Conservation (phyloP, 352 stramenopile species). For the Blastocystis sp. region DNA sequence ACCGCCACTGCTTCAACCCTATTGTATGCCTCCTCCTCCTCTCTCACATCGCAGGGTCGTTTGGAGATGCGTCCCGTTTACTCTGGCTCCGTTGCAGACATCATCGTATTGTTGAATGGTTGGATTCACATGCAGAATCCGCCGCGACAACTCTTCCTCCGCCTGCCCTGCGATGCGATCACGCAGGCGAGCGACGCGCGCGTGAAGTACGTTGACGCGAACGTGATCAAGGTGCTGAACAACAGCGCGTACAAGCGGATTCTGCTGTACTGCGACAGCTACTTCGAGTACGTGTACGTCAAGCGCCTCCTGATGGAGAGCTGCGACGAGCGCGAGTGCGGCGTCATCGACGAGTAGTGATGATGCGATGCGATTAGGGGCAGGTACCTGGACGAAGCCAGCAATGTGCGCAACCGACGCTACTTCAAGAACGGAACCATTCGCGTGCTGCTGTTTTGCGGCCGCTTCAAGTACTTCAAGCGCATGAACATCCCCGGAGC, state of each 20-base stretch:
- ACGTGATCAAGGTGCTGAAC: slow-evolving; percentile 61
- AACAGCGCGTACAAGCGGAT: slow-evolving; percentile 59
- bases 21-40: background rate
- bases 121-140: slow-evolving; percentile 9
- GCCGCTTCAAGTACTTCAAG: slow-evolving; percentile 53
- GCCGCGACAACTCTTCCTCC: slow-evolving; percentile 60
- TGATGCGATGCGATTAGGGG: background rate
- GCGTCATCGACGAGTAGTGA: slow-evolving; percentile 58
- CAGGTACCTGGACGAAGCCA: slow-evolving; percentile 38
- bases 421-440: slow-evolving; percentile 68
- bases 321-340: slow-evolving; percentile 60
- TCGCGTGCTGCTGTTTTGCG: slow-evolving; percentile 62
- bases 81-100: slow-evolving; percentile 37
- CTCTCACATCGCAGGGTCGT: slow-evolving; percentile 25
- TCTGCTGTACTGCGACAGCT: slow-evolving; percentile 63
- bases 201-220: slow-evolving; percentile 45
- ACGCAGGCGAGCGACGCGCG: background rate
- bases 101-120: background rate
- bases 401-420: slow-evolving; percentile 28
- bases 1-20: slow-evolving; percentile 45
- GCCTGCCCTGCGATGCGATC: slow-evolving; percentile 1
- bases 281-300: slow-evolving; percentile 68
- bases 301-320: slow-evolving; percentile 65
- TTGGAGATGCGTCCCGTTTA: slow-evolving; percentile 45
- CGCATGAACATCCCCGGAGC: slow-evolving; percentile 41